A percentile compares a stretch with the other conserved stretches of the same genome.
Evolutionary conservation across 2,329 filamentous ascomycete species (phyloP).

Genomic region (Fusarium newnesense): DNA sequence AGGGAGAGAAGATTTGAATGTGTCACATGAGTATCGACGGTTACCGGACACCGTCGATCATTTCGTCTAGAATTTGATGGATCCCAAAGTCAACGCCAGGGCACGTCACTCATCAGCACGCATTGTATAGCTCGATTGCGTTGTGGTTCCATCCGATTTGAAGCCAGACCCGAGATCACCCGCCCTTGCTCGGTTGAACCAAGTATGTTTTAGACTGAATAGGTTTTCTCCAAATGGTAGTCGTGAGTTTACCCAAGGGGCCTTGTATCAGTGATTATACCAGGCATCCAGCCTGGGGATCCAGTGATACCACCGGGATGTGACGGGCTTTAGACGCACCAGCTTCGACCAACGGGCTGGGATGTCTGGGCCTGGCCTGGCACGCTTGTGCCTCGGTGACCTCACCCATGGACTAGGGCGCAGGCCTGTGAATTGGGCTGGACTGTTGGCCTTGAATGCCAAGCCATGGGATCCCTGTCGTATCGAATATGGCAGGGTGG

Average conservation of each 20-base stretch:
- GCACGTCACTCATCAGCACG: neutral
- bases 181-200: neutral
- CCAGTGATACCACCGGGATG: slow-evolving; percentile 12
- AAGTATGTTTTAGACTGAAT: neutral
- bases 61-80: slow-evolving; percentile 31
- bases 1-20: slow-evolving; percentile 20
- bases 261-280: neutral
- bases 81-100: neutral
- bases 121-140: neutral
- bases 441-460: slow-evolving; percentile 22
- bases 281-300: neutral
- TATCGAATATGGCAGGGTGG: slow-evolving; percentile 12
- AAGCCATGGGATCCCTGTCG: slow-evolving; percentile 28
- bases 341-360: slow-evolving; percentile 39
- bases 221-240: neutral
- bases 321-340: slow-evolving; percentile 24
- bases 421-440: neutral
- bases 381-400: slow-evolving; percentile 22
- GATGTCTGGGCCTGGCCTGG: slow-evolving; percentile 29
- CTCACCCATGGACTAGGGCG: slow-evolving; percentile 12
- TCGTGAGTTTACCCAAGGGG: neutral
- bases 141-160: neutral
- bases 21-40: slow-evolving; percentile 36
- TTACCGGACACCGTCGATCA: slow-evolving; percentile 33
- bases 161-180: neutral